Conservation (phyloP, 257 asterid species). For the Ilex asprella region DNA sequence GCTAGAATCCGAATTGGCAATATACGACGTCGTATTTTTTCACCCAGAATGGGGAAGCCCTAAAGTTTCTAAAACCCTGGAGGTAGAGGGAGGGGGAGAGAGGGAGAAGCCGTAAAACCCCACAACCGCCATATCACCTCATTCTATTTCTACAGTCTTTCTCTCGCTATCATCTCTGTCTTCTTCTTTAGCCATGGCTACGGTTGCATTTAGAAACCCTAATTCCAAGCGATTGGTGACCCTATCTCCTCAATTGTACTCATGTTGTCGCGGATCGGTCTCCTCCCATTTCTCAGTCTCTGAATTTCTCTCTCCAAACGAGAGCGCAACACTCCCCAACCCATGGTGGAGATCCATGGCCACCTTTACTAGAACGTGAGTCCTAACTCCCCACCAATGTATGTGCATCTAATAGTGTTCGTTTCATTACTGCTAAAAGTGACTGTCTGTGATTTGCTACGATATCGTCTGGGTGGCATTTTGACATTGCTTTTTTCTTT, state of each 20-base stretch:
- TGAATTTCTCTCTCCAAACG: conserved; percentile 37
- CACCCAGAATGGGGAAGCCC: neutral
- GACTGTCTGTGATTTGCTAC: neutral
- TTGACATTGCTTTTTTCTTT: neutral
- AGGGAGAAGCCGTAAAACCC: conserved; percentile 5
- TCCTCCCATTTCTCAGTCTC: conserved; percentile 34
- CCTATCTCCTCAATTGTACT: conserved; percentile 33
- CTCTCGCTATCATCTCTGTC: neutral
- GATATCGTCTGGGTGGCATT: neutral
- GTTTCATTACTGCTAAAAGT: no score
- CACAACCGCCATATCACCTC: neutral
- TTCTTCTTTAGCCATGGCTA: conserved; percentile 29
- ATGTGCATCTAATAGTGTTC: neutral
- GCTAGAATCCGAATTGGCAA: no score
- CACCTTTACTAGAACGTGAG: conserved; percentile 89
- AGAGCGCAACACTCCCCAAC: conserved; percentile 20
- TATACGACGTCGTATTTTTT: no score
- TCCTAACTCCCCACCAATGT: neutral
- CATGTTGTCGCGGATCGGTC: conserved; percentile 22
- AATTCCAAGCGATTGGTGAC: conserved; percentile 28
- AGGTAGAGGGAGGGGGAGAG: neutral
- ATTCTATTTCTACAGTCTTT: neutral
- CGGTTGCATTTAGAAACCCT: conserved; percentile 34
- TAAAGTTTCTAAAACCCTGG: neutral
- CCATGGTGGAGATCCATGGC: conserved; percentile 99